phyloP scores from a whole-genome alignment of 2,329 filamentous ascomycete species.

The Aureobasidium vineae region DNA sequence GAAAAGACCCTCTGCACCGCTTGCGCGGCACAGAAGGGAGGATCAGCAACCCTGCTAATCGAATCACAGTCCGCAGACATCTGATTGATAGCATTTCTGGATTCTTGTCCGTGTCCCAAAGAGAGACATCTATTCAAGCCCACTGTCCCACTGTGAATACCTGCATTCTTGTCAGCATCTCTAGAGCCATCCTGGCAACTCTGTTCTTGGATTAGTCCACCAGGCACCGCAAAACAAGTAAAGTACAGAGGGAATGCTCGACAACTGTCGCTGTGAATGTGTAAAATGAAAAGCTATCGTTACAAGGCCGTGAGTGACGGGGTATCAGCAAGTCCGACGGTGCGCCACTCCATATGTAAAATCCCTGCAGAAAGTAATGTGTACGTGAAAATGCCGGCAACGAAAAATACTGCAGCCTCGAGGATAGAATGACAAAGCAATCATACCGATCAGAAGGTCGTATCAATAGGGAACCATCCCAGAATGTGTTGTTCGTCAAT shows the following conservation, averaged over 20 bases:
- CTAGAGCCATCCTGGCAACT: slow-evolving; percentile 7
- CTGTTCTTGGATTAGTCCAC: slow-evolving; percentile 8
- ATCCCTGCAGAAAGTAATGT: slow-evolving; percentile 20
- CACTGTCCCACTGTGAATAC: neutral
- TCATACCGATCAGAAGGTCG: slow-evolving; percentile 3
- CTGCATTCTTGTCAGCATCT: slow-evolving; percentile 7
- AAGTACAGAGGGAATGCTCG: slow-evolving; percentile 10
- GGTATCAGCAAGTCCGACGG: slow-evolving; percentile 20
- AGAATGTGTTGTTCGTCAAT: neutral
- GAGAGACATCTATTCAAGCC: slow-evolving; percentile 11
- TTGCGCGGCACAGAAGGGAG: slow-evolving; percentile 14
- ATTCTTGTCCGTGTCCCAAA: neutral
- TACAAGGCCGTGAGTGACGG: slow-evolving; percentile 15
- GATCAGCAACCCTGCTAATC: slow-evolving; percentile 5
- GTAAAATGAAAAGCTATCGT: slow-evolving; percentile 24
- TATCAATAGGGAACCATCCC: neutral
- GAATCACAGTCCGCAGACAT: neutral
- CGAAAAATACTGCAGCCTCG: neutral
- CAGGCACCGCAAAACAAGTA: neutral
- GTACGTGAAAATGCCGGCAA: neutral
- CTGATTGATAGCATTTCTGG: neutral
- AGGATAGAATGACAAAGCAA: neutral
- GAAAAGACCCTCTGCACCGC: slow-evolving; percentile 22
- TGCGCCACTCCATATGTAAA: slow-evolving; percentile 24
- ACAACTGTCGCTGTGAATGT: slow-evolving; percentile 20